Base-by-base conservation (phyloP, 257 asterid genomes). In the Handroanthus guayacan region DNA sequence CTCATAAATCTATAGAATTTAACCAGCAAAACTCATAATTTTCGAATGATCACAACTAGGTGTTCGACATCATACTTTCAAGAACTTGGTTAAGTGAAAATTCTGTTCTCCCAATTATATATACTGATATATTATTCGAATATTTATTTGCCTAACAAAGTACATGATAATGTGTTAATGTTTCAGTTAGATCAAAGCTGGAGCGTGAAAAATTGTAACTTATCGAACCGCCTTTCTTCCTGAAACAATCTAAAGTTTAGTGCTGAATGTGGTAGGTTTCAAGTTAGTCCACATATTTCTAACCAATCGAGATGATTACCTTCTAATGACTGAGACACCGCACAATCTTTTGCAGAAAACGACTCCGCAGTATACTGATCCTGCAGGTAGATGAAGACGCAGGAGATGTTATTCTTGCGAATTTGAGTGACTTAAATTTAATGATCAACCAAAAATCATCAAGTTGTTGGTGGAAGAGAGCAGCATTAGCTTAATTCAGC, bases 271-370 rank as follows among this genome's bases (percentile, higher is more conserved):
- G 31, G 31, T 25, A 25, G 58, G 48, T 47, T 11, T 74, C 5
- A 14, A 43, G 16, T 12, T 50, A 31, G 43, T 50, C 1, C 3
- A 50, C 55, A 34, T 68, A 25, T 48, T 50, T 9, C 44, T 20
- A 38, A 5, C 18, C 12, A 62, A 31, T n/a, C 38, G 66, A 68
- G 60, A 62, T 51, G 12, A 70, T 62, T 86, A 92, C 99, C 99
- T 95, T 91, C 99, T 88, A 78, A 95, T 91, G 75, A 95, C 75
- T n/a, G 98, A 92, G 41, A 95, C 92, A 20, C 99, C 98, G 66
- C 98, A 92, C 74, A 95, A 77, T 67, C 98, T 84, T 81, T 86
- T 86, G 83, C 92, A 89, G 84, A 95, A 95, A 67, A 81, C 89
- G 3, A 95, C 99, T 55, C 99, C 99, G 14, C 83, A 76, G 41